Conservation (phyloP, 2,329 filamentous ascomycete species). For the Periconia macrospinosa region DNA sequence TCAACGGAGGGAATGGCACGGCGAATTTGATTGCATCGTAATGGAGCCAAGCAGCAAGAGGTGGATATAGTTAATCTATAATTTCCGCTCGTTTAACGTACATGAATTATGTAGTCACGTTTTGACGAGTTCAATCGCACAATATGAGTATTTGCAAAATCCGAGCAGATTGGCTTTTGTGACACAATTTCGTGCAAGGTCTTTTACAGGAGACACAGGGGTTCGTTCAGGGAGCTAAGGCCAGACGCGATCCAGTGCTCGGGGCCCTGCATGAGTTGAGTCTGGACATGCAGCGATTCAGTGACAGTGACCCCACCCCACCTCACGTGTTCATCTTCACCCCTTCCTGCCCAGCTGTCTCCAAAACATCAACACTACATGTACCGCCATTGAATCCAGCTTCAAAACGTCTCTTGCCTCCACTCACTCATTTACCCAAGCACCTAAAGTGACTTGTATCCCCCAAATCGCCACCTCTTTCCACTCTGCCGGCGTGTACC, state of each 20-base stretch:
- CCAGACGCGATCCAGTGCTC: not conserved
- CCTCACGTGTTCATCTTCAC: conserved; percentile 5
- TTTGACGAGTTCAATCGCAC: conserved; percentile 6
- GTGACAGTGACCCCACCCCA: not conserved
- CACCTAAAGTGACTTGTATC: no score
- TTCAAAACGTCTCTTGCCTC: not conserved
- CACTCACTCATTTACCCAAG: not conserved
- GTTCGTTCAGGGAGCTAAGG: not conserved
- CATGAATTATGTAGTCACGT: conserved; percentile 12
- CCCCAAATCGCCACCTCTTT: no score
- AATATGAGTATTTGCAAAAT: no score
- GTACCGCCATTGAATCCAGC: not conserved
- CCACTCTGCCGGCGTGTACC: no score
- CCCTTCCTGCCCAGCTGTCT: not conserved
- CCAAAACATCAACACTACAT: not conserved
- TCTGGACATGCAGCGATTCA: not conserved
- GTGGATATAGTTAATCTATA: conserved; percentile 19
- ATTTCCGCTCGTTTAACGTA: conserved; percentile 16
- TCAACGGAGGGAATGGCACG: conserved; percentile 10
- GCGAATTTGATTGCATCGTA: not conserved
- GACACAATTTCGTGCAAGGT: no score
- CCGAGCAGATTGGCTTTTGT: no score
- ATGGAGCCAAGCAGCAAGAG: not conserved
- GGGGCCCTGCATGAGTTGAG: not conserved
- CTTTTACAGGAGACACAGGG: not conserved